These are phyloP conservation scores for Byssoonygena ceratinophila DNA, from an alignment of 2,329 filamentous ascomycete genomes.

Conservation along the genomic window DNA sequence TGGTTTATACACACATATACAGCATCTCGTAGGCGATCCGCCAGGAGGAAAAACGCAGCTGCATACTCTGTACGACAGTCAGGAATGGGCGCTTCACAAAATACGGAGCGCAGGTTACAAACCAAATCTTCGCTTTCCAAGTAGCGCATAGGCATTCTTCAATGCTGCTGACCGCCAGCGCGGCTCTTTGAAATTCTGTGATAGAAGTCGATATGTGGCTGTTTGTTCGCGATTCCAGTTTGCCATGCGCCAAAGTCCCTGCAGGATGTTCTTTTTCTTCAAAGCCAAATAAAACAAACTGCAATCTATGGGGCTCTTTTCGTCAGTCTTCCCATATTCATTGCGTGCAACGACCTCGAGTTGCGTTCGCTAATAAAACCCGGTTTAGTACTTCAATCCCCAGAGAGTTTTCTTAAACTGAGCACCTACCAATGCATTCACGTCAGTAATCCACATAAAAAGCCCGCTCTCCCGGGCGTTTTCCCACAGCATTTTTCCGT, in stretches of 20 bases:
- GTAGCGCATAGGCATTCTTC: constrained; percentile 91
- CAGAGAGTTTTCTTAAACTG: neutral
- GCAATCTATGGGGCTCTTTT: constrained; percentile 84
- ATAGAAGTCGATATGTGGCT: constrained; percentile 65
- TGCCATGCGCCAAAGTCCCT: constrained; percentile 92
- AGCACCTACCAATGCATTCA: constrained; percentile 57
- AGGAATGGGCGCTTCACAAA: constrained; percentile 2
- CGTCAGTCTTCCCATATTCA: constrained; percentile 79
- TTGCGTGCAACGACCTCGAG: constrained; percentile 88
- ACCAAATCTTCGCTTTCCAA: constrained; percentile 84
- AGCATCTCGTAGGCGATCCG: constrained; percentile 72
- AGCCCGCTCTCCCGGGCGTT: constrained; percentile 76
- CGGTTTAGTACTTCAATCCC: constrained; percentile 11
- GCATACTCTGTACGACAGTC: constrained; percentile 59
- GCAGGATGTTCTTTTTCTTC: constrained; percentile 76
- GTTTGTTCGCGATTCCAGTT: constrained; percentile 76
- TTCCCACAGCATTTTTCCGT: constrained; percentile 71
- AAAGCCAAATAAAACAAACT: constrained; percentile 85
- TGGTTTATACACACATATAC: constrained; percentile 79
- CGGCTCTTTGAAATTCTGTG: constrained; percentile 81
- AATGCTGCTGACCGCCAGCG: constrained; percentile 81
- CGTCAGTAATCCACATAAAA: constrained; percentile 88
- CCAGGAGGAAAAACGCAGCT: constrained; percentile 88
- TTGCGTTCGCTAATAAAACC: constrained; percentile 51
- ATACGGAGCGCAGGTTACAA: constrained; percentile 22